Evolutionary conservation across 345 rosid species (phyloP).

Genomic region (Dovyalis caffra): DNA sequence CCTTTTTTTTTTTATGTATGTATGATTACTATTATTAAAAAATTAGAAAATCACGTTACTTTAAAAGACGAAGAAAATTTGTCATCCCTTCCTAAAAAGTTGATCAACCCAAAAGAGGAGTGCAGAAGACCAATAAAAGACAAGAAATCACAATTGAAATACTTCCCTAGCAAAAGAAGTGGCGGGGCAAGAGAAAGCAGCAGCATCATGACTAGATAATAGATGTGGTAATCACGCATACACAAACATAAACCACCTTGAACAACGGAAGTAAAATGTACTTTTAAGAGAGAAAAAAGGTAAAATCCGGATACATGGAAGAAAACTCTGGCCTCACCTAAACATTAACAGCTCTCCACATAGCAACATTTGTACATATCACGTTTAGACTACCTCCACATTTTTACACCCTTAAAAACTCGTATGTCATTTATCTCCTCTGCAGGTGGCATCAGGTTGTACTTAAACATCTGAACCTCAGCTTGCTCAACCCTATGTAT

Average conservation of each 20-base stretch:
- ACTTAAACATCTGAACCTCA: constrained; percentile 34
- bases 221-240: too few relatives aligned
- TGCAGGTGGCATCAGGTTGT: constrained; percentile 21
- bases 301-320: constrained; percentile 21
- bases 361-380: constrained; percentile 46
- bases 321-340: constrained; percentile 35
- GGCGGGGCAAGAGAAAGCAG: background rate
- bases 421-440: constrained; percentile 27
- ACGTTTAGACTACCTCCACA: constrained; percentile 23
- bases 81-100: background rate
- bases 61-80: background rate
- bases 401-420: constrained; percentile 41
- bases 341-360: constrained; percentile 24
- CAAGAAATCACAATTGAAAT: background rate
- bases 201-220: background rate
- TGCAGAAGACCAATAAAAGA: background rate
- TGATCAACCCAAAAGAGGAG: background rate
- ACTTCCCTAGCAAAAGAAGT: background rate
- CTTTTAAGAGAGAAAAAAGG: constrained; percentile 10
- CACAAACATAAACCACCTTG: background rate
- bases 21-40: too few relatives aligned
- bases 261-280: constrained; percentile 1
- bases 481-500: constrained; percentile 45
- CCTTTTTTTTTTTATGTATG: too few relatives aligned
- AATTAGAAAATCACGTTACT: too few relatives aligned